Evolutionary conservation across 352 stramenopile genomes (phyloP).

Genomic region (Globisporangium radiosum): DNA sequence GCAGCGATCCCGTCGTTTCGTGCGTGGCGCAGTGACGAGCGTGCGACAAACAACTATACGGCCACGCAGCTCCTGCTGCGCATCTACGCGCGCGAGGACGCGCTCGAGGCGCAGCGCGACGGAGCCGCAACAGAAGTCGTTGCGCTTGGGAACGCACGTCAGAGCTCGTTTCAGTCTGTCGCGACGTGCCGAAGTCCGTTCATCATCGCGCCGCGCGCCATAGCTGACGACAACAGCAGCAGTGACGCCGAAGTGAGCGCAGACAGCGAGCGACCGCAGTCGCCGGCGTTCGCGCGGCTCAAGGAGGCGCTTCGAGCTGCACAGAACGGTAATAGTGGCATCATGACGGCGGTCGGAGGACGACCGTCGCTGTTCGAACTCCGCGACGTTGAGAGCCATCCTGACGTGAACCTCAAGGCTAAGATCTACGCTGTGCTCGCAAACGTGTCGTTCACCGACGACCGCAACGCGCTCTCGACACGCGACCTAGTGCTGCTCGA

Average conservation of each 20-base stretch:
- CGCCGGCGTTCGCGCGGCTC: constrained; percentile 58
- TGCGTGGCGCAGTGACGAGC: constrained; percentile 44
- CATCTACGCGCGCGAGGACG: constrained; percentile 64
- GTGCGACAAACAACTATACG: constrained; percentile 37
- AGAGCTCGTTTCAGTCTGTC: constrained; percentile 49
- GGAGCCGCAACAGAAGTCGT: constrained; percentile 15
- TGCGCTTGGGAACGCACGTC: constrained; percentile 21
- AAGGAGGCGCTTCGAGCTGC: constrained; percentile 62
- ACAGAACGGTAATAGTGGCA: constrained; percentile 12
- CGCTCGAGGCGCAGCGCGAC: constrained; percentile 17
- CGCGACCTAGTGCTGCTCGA: constrained; percentile 66
- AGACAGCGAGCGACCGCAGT: constrained; percentile 29
- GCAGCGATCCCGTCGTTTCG: constrained; percentile 61
- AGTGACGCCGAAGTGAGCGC: background rate
- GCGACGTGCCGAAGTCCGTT: constrained; percentile 34
- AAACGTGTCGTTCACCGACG: constrained; percentile 44
- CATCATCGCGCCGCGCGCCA: constrained; percentile 19
- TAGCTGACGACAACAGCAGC: background rate
- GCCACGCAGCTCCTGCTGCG: constrained; percentile 57
- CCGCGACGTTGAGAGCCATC: constrained; percentile 26
- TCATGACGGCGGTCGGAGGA: too few species aligned
- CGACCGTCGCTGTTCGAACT: constrained; percentile 23
- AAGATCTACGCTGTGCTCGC: constrained; percentile 67
- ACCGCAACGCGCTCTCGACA: constrained; percentile 16
- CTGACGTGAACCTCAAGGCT: constrained; percentile 53